Evolutionary conservation across 2,329 filamentous ascomycete species (phyloP).

Genomic region (Chaetothyriales sp.): DNA sequence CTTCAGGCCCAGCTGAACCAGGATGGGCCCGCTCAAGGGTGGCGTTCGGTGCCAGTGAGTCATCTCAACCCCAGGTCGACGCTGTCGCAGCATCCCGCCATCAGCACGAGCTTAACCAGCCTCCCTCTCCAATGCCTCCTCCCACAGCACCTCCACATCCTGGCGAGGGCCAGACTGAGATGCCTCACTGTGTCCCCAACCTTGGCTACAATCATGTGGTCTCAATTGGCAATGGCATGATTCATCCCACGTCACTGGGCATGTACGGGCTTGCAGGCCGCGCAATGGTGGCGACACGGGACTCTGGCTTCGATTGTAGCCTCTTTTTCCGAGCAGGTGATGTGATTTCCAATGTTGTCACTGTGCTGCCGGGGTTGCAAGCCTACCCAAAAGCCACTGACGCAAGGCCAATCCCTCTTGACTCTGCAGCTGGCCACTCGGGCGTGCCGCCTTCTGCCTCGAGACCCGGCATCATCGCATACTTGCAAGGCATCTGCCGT

Average conservation of each 20-base stretch:
- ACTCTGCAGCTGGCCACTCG: neutral
- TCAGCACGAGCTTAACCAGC: neutral
- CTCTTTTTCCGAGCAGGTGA: neutral
- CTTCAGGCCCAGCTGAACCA: neutral
- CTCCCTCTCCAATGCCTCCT: neutral
- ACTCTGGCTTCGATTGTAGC: neutral
- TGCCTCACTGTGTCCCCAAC: neutral
- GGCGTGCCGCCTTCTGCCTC: neutral
- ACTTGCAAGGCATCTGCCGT: constrained; percentile 1
- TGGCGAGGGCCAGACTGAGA: neutral
- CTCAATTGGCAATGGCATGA: constrained; percentile 1
- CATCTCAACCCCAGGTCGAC: neutral
- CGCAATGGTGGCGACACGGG: neutral
- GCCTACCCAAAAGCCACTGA: neutral
- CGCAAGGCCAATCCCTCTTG: neutral
- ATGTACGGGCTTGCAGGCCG: neutral
- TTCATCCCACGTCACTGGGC: neutral
- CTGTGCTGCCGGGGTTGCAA: neutral
- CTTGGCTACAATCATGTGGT: neutral
- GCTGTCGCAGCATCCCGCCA: neutral
- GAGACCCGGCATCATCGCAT: neutral
- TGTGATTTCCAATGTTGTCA: neutral
- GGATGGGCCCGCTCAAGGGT: neutral
- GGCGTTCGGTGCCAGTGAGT: neutral
- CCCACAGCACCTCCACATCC: neutral